These are phyloP conservation scores for Rubia yunnanensis DNA, from an alignment of 257 asterid genomes.

Conservation along the genomic window DNA sequence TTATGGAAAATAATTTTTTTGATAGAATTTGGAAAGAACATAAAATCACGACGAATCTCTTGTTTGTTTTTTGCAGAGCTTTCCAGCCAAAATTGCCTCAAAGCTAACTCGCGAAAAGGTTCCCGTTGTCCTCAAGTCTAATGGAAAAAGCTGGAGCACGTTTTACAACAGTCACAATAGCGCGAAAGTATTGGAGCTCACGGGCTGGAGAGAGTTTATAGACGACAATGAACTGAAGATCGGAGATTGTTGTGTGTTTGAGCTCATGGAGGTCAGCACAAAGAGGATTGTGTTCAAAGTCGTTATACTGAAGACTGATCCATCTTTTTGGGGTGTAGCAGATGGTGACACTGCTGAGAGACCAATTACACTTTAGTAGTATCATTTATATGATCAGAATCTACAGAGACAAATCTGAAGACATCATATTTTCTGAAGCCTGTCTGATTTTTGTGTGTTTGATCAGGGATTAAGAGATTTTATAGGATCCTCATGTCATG, in stretches of 20 bases:
- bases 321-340: no score
- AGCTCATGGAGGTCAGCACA: background rate
- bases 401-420: no score
- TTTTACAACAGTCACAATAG: background rate
- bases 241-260: background rate
- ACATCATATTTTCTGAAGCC: no score
- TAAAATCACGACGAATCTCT: background rate
- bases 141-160: background rate
- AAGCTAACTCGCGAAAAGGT: background rate
- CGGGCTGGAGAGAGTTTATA: background rate
- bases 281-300: background rate
- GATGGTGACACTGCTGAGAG: no score
- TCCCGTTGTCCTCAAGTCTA: background rate
- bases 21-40: background rate
- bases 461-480: no score
- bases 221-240: background rate
- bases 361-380: no score
- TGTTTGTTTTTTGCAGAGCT: background rate
- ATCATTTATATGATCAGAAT: no score
- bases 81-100: background rate
- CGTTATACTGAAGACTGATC: background rate
- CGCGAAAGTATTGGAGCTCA: background rate
- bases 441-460: no score
- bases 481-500: no score
- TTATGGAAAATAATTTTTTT: no score